Evolutionary conservation across 306 rosid species (phyloP).

Genomic region (Argentina anserina): DNA sequence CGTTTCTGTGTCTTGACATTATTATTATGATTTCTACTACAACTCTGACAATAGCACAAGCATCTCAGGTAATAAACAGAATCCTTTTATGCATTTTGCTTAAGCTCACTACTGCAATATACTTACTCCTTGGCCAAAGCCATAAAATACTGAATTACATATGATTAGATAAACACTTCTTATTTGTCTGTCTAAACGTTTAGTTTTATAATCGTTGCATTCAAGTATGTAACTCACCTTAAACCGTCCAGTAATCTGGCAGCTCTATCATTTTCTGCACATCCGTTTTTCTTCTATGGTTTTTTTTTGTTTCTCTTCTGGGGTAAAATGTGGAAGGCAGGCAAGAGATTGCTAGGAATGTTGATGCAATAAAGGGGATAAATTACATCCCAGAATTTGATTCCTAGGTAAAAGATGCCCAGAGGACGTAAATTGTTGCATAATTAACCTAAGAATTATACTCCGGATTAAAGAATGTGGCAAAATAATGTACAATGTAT

Average conservation of each 20-base stretch:
- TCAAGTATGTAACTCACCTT: neutral
- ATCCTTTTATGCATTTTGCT: neutral
- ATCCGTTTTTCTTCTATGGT: neutral
- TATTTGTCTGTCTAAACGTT: neutral
- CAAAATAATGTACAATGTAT: neutral
- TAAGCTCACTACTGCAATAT: neutral
- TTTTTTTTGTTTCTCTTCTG: neutral
- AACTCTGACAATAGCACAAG: conserved; percentile 64
- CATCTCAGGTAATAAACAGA: conserved; percentile 57
- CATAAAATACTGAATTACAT: neutral
- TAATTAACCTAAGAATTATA: too few species aligned
- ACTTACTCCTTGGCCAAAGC: neutral
- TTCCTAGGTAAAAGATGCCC: too few species aligned
- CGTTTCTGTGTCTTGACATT: conserved; percentile 55
- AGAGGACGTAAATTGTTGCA: too few species aligned
- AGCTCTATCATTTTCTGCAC: neutral
- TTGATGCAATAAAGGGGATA: neutral
- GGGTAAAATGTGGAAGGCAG: neutral
- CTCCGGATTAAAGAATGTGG: neutral
- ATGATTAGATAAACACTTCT: neutral
- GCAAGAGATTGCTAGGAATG: neutral
- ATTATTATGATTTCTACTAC: conserved; percentile 41
- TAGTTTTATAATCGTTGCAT: neutral
- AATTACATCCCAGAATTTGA: neutral
- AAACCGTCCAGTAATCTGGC: neutral